Percentiles rank a stretch among this genome's conserved stretches.
Conservation (phyloP, 2,329 filamentous ascomycete species). For the Huntiella moniliformis region DNA sequence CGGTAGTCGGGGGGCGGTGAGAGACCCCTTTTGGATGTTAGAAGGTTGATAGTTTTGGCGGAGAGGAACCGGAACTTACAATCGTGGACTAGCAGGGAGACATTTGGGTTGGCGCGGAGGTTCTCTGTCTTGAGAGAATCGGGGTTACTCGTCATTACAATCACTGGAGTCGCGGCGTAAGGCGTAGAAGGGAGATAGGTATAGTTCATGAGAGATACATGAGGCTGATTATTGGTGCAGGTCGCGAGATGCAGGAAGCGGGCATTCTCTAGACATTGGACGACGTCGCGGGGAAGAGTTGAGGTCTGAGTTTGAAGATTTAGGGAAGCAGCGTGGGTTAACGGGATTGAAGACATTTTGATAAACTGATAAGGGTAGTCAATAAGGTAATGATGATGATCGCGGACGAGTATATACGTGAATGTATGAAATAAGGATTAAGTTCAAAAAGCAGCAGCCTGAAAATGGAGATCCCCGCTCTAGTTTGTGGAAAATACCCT, state of each 20-base stretch:
- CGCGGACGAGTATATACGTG: too few species aligned
- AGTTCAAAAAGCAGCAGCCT: too few species aligned
- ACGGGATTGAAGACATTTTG: constrained; percentile 40
- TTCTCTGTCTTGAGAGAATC: constrained; percentile 66
- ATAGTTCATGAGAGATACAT: constrained; percentile 98
- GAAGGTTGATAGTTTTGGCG: not conserved
- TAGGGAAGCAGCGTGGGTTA: constrained; percentile 58
- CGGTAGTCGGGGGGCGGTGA: constrained; percentile 64
- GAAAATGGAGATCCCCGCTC: too few species aligned
- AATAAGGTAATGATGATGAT: too few species aligned
- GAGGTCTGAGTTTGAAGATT: constrained; percentile 51
- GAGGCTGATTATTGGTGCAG: constrained; percentile 62
- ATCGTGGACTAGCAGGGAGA: constrained; percentile 91
- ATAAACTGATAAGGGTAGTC: too few species aligned
- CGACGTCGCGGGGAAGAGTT: constrained; percentile 63
- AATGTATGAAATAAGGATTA: too few species aligned
- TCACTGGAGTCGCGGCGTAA: constrained; percentile 52
- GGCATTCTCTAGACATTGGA: constrained; percentile 82
- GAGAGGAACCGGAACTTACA: constrained; percentile 26
- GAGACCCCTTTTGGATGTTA: constrained; percentile 46
- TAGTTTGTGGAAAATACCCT: too few species aligned
- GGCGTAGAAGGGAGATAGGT: constrained; percentile 76
- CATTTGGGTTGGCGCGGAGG: constrained; percentile 63
- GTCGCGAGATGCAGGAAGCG: constrained; percentile 95
- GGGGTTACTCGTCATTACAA: constrained; percentile 83